phyloP scores from a whole-genome alignment of 106 monocot species.

The Acorus gramineus region DNA sequence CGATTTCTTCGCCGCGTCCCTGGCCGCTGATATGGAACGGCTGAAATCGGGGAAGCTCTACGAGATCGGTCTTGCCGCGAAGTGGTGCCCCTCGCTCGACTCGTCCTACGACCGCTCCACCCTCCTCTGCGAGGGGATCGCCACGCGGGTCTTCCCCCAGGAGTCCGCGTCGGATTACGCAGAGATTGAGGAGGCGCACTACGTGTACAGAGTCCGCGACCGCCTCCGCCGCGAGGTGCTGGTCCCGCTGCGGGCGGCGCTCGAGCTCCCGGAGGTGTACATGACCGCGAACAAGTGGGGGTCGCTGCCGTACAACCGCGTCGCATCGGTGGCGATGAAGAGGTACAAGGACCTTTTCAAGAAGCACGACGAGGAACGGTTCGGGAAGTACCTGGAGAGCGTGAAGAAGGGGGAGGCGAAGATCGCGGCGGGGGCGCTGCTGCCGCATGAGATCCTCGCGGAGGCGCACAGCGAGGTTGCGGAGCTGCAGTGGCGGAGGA shows the following conservation, averaged over 20 bases:
- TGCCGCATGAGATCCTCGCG: constrained; percentile 55
- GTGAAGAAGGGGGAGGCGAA: constrained; percentile 47
- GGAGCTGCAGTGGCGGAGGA: constrained; percentile 65
- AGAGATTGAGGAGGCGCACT: constrained; percentile 38
- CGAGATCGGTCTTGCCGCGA: constrained; percentile 42
- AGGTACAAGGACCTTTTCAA: constrained; percentile 46
- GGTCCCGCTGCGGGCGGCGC: constrained; percentile 40
- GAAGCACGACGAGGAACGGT: constrained; percentile 43
- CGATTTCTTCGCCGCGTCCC: constrained; percentile 37
- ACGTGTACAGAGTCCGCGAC: constrained; percentile 58
- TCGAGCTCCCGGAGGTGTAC: constrained; percentile 64
- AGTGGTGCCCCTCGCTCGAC: constrained; percentile 70
- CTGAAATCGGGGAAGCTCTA: constrained; percentile 17
- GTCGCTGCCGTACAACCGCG: constrained; percentile 51
- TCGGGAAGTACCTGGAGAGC: constrained; percentile 26
- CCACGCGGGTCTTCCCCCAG: constrained; percentile 46
- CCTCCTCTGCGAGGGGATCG: constrained; percentile 63
- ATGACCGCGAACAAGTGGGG: constrained; percentile 44
- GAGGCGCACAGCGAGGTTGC: constrained; percentile 31
- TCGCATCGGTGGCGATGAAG: constrained; percentile 84
- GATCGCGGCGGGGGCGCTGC: constrained; percentile 63
- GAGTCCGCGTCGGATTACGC: constrained; percentile 30
- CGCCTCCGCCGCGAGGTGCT: constrained; percentile 51
- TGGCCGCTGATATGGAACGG: constrained; percentile 28
- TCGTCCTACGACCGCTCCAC: constrained; percentile 50